phyloP scores from a whole-genome alignment of 805 yeast species.

The Vanderwaltozyma tropicalis region DNA sequence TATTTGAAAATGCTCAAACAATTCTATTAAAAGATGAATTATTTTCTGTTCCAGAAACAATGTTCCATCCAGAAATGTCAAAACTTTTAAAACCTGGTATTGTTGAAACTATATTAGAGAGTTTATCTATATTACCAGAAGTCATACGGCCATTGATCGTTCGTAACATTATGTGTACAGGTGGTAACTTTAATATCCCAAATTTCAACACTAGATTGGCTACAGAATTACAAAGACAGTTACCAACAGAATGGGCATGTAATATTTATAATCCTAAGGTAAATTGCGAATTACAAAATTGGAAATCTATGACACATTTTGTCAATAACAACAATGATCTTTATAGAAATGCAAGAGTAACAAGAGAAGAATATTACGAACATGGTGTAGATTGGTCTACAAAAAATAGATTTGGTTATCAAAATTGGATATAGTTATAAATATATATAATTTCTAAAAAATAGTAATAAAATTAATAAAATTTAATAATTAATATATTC shows the following conservation, averaged over 20 bases:
- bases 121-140: conserved; percentile 62
- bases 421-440: conserved; percentile 26
- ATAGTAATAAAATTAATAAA: no score
- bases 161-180: conserved; percentile 69
- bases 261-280: conserved; percentile 29
- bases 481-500: no score
- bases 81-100: conserved; percentile 75
- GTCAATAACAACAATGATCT: conserved; percentile 26
- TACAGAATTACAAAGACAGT: conserved; percentile 51
- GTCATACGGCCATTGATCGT: conserved; percentile 62
- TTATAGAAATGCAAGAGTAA: conserved; percentile 45
- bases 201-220: conserved; percentile 56
- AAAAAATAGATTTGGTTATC: conserved; percentile 34
- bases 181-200: conserved; percentile 69
- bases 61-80: conserved; percentile 76
- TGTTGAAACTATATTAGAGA: conserved; percentile 56
- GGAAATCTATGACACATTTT: conserved; percentile 47
- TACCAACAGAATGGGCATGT: conserved; percentile 65
- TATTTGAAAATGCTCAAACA: conserved; percentile 48
- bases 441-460: no score
- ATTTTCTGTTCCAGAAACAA: conserved; percentile 76
- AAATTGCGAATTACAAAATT: conserved; percentile 39
- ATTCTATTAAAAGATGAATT: conserved; percentile 71
- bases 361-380: conserved; percentile 75
- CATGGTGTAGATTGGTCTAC: conserved; percentile 53